Base-by-base conservation (phyloP, 2,329 filamentous ascomycete genomes). In the Curvularia sp. region DNA sequence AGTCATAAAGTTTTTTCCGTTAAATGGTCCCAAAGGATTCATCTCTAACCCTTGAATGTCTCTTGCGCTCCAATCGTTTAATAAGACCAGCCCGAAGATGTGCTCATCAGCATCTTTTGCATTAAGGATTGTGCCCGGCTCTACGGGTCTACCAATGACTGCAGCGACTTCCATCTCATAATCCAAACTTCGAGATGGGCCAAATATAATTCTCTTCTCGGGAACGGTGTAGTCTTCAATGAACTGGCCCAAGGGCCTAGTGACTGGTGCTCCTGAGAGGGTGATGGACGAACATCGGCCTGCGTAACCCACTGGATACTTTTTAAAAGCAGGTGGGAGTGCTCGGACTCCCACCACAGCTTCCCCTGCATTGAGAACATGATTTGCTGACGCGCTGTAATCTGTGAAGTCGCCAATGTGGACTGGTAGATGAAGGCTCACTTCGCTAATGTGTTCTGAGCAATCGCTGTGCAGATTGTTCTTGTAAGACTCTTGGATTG, bases 21-120 rank as follows among this genome's bases (percentile, higher is more conserved):
- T 86, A 51, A 88, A 80, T 0, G 87, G 87, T 0, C 86, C 86
- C 0, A 88, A 74, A 0, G 86, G 86, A 2, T 77, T 78, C 85
- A 88, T 88, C 64, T 89, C 87, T 21, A 85, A 77, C 0, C 74
- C 80, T 69, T 89, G 86, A 19, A 89, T 85, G 67, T 89, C 86
- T n/a, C 86, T 78, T 19, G 85, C 83, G 18, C 59, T 83, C 86
- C 86, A 89, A 60, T 89, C 86, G 61, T 89, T 89, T 12, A 89
- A 66, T 36, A 89, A 72, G 0, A 86, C 82, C n/a, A 87, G 77
- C 0, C 87, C 86, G 68, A 89, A 88, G 15, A 88, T 85, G 62
- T 88, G 84, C 0, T 85, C 79, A 15, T 77, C 74, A 0, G 80
- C 80, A 5, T 81, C 69, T 15, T 67, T 67, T n/a, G 81, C 78